These are phyloP conservation scores for Gliomastix tumulicola DNA, from an alignment of 2,329 filamentous ascomycete genomes.

Conservation along the genomic window DNA sequence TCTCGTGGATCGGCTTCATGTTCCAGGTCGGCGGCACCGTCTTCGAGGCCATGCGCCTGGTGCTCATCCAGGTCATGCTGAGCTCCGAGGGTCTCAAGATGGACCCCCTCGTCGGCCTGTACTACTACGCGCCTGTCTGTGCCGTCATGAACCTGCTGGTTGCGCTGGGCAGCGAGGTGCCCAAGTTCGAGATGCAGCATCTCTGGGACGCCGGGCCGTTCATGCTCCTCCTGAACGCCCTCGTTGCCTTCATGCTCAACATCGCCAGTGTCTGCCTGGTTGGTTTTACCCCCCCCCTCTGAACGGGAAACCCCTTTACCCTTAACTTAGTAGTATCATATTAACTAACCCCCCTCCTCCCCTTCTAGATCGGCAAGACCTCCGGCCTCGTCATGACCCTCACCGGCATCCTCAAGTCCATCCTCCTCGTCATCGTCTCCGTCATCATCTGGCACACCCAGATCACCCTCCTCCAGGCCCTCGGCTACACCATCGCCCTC, in stretches of 20 bases:
- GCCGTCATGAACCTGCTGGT: constrained; percentile 72
- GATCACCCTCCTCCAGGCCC: constrained; percentile 62
- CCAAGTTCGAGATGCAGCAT: constrained; percentile 57
- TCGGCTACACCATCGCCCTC: constrained; percentile 70
- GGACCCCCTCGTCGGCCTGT: constrained; percentile 81
- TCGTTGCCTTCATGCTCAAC: constrained; percentile 73
- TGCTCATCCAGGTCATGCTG: constrained; percentile 81
- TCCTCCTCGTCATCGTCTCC: constrained; percentile 70
- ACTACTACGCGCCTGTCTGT: constrained; percentile 85
- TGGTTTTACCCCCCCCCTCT: constrained; percentile 26
- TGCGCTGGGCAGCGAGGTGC: constrained; percentile 62
- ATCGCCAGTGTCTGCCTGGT: constrained; percentile 82
- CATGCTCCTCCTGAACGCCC: constrained; percentile 65
- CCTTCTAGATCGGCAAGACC: constrained; percentile 89
- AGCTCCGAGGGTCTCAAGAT: constrained; percentile 73
- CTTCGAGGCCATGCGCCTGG: constrained; percentile 74
- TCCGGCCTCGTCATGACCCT: constrained; percentile 81
- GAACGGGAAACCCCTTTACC: too few species aligned
- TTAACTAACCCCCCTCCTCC: neutral
- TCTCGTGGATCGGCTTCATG: constrained; percentile 57
- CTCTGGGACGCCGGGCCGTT: constrained; percentile 57
- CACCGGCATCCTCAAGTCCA: constrained; percentile 82
- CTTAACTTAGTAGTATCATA: too few species aligned
- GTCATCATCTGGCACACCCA: constrained; percentile 73
- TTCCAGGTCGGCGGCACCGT: constrained; percentile 69